Evolutionary conservation across 495 filamentous ascomycete genomes (phyloP), one percentile per base, ranked within the genome.

Genomic region (Neurospora pannonica): DNA sequence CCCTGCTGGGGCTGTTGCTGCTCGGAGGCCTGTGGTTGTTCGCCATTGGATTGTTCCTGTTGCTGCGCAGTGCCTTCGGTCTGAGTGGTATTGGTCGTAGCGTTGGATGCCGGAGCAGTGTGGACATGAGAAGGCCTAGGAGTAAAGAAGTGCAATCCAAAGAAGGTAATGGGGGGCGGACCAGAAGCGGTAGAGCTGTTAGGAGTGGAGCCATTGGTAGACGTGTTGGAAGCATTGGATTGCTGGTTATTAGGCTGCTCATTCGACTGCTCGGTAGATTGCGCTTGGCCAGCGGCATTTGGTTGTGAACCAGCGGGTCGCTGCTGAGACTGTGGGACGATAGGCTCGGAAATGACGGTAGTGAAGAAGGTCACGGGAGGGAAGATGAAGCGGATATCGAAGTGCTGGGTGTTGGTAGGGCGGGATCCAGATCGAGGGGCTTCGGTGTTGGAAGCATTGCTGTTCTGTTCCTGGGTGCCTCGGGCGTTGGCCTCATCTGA

Each of bases 351-450:
- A 43, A 73, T 67, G 11, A 73, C 54, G n/a, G 74, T 75, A 21
- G 74, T 75, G 71, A 73, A 70, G 60, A 75, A 75, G 40, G 74
- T 75, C 36, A 75, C 34, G 13, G 69, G 74, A 19, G 74, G 71
- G 39, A 75, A 69, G 38, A 75, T 40, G 34, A 75, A 75, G 21
- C 70, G n/a, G 37, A 75, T 69, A 17, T 75, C 71, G 9, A 62
- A 62, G n/a, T 73, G 74, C 9, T 40, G 70, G n/a, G 38, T 36
- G 19, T 37, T 28, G 6, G 19, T 9, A 28, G 40, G n/a, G 5
- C 28, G 60, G 21, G 54, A 24, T 10, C 40, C 34, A 31, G 70
- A 17, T 13, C 11, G 43, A 7, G 42, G n/a, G 28, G 24, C 40
- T 31, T 72, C 54, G 54, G 11, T 17, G 54, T 60, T 60, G 48